Evolutionary conservation across 805 yeast genomes (phyloP), one percentile per base, ranked within the genome.

Genomic region (Komagataella kurtzmanii): DNA sequence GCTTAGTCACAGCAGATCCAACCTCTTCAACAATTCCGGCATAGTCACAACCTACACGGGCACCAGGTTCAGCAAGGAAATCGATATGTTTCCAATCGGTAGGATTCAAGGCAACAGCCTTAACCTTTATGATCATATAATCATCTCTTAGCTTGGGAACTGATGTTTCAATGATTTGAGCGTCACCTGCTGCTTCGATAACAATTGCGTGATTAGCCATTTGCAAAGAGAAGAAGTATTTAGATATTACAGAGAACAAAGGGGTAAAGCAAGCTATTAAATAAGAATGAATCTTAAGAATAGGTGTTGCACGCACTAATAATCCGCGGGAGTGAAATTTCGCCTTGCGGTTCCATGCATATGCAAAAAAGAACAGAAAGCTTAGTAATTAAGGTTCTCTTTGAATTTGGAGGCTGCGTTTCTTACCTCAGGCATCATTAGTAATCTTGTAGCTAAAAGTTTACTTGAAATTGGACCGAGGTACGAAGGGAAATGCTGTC

Each of bases 41-140:
- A 36, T 72, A 76, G 59, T 84, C 89, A 52, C 78, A 67, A 17
- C 90, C 91, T 10, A 72, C 61, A 48, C 81, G 69, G 24, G 70
- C 60, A 24, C 82, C 85, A 1, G 57, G 63, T 17, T 79, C 77
- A 51, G 65, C 56, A 7, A 67, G 58, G 50, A 51, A 62, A 3
- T 59, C 70, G 47, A 74, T 61, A 58, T 81, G 85, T 58, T 81
- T 81, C 83, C 84, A 81, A 59, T 84, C 90, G 6, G 84, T 77
- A 46, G 88, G 89, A 59, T 84, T 84, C 46, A 74, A 71, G 1
- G 84, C 87, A 50, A 65, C 74, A 7, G 85, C 79, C 18, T 64
- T 62, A 5, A 77, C 70, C 61, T 77, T 73, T 50, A 84, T 63
- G 12, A 81, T 63, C 14, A 82, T 58, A 52, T 73, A 68, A 21